These are phyloP conservation scores for Durio zibethinus DNA, from an alignment of 345 rosid species.

Conservation along the genomic window DNA sequence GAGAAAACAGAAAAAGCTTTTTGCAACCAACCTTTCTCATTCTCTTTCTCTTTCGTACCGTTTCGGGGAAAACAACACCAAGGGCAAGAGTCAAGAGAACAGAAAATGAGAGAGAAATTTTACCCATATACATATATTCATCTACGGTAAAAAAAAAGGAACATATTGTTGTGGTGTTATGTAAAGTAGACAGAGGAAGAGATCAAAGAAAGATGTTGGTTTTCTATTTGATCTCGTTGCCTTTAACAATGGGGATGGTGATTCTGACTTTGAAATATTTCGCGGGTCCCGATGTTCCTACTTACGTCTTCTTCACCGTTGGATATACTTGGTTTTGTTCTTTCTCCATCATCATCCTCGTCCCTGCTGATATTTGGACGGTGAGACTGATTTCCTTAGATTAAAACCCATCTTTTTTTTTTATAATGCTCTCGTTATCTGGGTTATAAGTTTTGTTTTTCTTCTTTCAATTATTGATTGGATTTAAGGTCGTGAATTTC, in stretches of 20 bases:
- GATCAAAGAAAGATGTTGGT: slow-evolving; percentile 51
- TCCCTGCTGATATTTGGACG: slow-evolving; percentile 80
- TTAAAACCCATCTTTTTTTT: neutral
- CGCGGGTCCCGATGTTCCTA: slow-evolving; percentile 66
- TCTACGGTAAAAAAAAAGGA: neutral
- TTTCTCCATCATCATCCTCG: slow-evolving; percentile 70
- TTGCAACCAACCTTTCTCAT: neutral
- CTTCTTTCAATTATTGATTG: neutral
- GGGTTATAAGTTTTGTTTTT: neutral
- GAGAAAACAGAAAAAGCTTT: neutral
- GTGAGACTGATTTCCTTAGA: slow-evolving; percentile 26
- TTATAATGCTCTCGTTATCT: neutral
- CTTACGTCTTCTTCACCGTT: slow-evolving; percentile 66
- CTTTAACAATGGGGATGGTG: slow-evolving; percentile 72
- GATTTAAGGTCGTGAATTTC: neutral
- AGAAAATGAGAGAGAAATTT: neutral
- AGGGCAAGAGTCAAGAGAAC: neutral
- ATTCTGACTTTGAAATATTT: slow-evolving; percentile 54
- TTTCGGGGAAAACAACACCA: neutral
- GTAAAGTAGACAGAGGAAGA: neutral
- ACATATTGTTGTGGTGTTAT: neutral
- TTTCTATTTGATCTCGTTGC: slow-evolving; percentile 73
- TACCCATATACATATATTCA: neutral
- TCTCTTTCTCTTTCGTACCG: slow-evolving; percentile 2
- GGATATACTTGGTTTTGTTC: slow-evolving; percentile 85